Conservation (phyloP, 2,329 filamentous ascomycete species). For the Pseudomassariella vexata region DNA sequence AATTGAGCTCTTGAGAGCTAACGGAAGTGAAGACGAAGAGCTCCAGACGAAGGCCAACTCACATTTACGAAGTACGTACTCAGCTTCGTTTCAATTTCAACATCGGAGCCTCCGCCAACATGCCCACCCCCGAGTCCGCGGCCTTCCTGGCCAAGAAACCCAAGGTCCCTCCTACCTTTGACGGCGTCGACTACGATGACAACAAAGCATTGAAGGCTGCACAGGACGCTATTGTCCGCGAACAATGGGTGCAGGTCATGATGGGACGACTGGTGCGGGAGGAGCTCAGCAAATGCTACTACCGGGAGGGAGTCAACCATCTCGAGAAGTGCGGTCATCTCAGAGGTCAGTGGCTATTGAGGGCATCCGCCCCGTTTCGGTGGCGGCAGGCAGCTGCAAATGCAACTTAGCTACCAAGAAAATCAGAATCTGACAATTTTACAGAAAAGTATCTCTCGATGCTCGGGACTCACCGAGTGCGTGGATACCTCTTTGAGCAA, state of each 20-base stretch:
- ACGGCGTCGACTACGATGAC: conserved; percentile 82
- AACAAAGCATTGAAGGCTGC: conserved; percentile 75
- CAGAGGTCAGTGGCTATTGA: conserved; percentile 57
- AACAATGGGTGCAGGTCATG: conserved; percentile 88
- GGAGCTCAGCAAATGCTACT: conserved; percentile 82
- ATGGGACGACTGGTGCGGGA: conserved; percentile 78
- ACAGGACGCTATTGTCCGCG: conserved; percentile 74
- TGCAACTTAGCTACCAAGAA: no score
- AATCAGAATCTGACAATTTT: conserved; percentile 5
- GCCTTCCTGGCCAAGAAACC: conserved; percentile 82
- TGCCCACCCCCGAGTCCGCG: conserved; percentile 80
- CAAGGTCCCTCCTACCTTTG: conserved; percentile 74
- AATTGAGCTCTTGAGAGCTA: no score
- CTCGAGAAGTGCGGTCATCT: conserved; percentile 79
- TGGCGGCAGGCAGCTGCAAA: no score
- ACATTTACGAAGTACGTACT: no score
- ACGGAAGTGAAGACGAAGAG: no score
- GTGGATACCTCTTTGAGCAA: conserved; percentile 74
- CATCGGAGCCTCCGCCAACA: no score
- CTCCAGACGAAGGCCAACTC: no score
- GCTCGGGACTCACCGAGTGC: conserved; percentile 69
- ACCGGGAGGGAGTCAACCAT: conserved; percentile 78
- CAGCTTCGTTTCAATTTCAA: no score
- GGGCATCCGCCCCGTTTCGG: no score
- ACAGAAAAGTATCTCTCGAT: conserved; percentile 65